These are phyloP conservation scores for Candida ficus DNA, from an alignment of 805 yeast genomes.

Conservation along the genomic window DNA sequence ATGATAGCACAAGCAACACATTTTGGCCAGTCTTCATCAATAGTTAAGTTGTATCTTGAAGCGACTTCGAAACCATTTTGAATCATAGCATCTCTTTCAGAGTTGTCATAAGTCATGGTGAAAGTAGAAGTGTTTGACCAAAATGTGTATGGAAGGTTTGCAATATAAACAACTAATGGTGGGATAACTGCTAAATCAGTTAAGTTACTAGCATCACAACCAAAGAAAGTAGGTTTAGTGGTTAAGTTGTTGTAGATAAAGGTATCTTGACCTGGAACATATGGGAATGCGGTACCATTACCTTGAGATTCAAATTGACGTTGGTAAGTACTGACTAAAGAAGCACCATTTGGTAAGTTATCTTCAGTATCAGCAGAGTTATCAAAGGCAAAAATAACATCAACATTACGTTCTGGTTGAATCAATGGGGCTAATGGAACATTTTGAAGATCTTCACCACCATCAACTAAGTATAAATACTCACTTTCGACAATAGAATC, in stretches of 20 bases:
- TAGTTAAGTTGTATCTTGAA: slow-evolving; percentile 59
- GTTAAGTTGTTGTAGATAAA: slow-evolving; percentile 59
- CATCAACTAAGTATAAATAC: slow-evolving; percentile 56
- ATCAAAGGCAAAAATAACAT: slow-evolving; percentile 58
- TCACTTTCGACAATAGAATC: slow-evolving; percentile 34
- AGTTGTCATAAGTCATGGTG: slow-evolving; percentile 54
- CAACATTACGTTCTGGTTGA: slow-evolving; percentile 53
- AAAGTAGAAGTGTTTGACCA: slow-evolving; percentile 70
- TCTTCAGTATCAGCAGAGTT: slow-evolving; percentile 61
- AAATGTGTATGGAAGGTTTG: slow-evolving; percentile 64
- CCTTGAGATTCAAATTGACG: slow-evolving; percentile 51
- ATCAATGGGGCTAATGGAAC: slow-evolving; percentile 58
- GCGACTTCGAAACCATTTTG: slow-evolving; percentile 71
- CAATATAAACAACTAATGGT: slow-evolving; percentile 73
- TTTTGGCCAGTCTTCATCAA: slow-evolving; percentile 62
- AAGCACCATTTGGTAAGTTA: slow-evolving; percentile 64
- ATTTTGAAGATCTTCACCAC: slow-evolving; percentile 64
- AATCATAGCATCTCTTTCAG: slow-evolving; percentile 55
- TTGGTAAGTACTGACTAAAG: slow-evolving; percentile 49
- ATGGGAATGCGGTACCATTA: slow-evolving; percentile 64
- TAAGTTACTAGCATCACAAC: slow-evolving; percentile 65
- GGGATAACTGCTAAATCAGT: slow-evolving; percentile 52
- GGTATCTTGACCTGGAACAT: slow-evolving; percentile 66
- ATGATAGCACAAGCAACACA: slow-evolving; percentile 83
- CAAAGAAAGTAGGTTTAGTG: slow-evolving; percentile 73